Evolutionary conservation across 2,329 filamentous ascomycete species (phyloP), one percentile per base, ranked within the genome.

Genomic region (Cercospora sp.): DNA sequence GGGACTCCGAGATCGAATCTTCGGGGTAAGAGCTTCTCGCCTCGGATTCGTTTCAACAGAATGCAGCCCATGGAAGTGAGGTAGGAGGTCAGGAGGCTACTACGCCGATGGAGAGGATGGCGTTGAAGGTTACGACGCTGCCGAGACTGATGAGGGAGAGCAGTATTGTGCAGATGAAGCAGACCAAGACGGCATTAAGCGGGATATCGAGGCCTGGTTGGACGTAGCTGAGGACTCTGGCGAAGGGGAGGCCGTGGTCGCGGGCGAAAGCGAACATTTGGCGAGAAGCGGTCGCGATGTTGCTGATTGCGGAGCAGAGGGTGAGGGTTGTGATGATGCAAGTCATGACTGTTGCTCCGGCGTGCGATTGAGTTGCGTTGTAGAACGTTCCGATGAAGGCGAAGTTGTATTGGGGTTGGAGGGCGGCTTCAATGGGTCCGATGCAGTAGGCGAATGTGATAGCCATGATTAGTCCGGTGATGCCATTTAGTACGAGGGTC

Each of bases 251-350:
- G 1, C 82, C 82, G 3, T 76, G 72, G 65, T 83, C 82, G 26
- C 81, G 78, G 13, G 81, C 80, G 69, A 83, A 83, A 0, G 81
- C 80, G 64, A 76, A 83, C 5, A 79, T 74, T 75, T 82, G 80
- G 7, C 80, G 79, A 8, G 80, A 81, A 1, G 80, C 80, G 2
- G 81, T 78, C 37, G 81, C 80, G 10, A 80, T 69, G 18, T 78
- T 72, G 10, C 77, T 79, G 13, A 81, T 76, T 8, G 79, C 80
- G 40, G 78, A 80, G 66, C 76, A 79, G 60, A 82, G 77, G 10
- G 80, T 78, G 2, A 82, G 73, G 1, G 78, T 72, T 21, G 81
- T 76, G 66, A 82, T 79, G 55, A 82, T 79, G 59, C 68, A 68
- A 3, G 73, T 74, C 69, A 76, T 74, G 10, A 73, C 70, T 5